phyloP scores from a whole-genome alignment of 352 stramenopile species.

The Peronosclerospora sorghi region DNA sequence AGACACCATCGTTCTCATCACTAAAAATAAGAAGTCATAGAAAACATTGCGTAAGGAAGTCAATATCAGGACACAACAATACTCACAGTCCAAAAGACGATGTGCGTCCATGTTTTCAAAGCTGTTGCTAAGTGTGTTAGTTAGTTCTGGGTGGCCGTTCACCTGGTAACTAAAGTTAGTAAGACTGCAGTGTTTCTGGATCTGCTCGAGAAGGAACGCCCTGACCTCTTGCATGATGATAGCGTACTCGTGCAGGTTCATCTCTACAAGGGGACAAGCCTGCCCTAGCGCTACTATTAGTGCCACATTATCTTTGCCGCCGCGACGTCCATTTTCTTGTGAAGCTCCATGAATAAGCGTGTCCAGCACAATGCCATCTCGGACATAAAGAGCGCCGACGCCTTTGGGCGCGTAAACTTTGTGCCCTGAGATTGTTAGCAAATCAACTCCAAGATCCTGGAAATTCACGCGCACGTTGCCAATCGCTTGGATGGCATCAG shows the following conservation, averaged over 20 bases:
- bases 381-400: no score
- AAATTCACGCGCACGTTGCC: constrained; percentile 90
- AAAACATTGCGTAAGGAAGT: not conserved
- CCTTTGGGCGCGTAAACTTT: constrained; percentile 98
- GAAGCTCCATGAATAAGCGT: constrained; percentile 88
- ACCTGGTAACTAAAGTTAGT: constrained; percentile 44
- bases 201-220: no score
- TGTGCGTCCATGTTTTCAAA: constrained; percentile 80
- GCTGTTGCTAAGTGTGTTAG: constrained; percentile 95
- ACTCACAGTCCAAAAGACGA: constrained; percentile 70
- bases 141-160: constrained; percentile 78
- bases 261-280: no score
- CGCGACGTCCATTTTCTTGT: constrained; percentile 88
- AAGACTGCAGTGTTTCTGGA: no score
- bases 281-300: no score
- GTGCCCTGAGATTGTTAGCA: constrained; percentile 95
- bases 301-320: no score
- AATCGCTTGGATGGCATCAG: constrained; percentile 93
- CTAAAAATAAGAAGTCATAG: constrained; percentile 5
- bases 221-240: constrained; percentile 57
- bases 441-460: constrained; percentile 79
- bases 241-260: constrained; percentile 64
- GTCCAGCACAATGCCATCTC: no score
- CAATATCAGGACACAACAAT: not conserved
- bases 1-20: constrained; percentile 81